Evolutionary conservation across 2,329 filamentous ascomycete genomes (phyloP).

Genomic region (Hymenoscyphus infarciens): DNA sequence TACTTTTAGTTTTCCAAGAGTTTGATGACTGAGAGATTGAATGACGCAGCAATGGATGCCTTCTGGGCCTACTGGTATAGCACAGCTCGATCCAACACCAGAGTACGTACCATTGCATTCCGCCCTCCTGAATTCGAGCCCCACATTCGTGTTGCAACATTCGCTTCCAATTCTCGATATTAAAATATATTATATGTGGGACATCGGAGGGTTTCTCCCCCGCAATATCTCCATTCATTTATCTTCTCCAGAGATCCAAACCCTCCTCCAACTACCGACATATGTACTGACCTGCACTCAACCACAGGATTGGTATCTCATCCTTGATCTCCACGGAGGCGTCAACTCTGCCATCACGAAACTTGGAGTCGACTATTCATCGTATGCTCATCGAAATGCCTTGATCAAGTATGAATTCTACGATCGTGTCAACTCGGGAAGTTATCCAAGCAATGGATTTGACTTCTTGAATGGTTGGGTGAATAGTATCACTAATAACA

Average conservation of each 20-base stretch:
- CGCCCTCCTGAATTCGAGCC: background rate
- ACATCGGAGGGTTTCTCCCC: too few relatives aligned
- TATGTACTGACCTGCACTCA: background rate
- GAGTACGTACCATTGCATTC: background rate
- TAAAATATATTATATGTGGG: too few relatives aligned
- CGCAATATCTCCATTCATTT: background rate
- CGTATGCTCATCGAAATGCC: conserved; percentile 21
- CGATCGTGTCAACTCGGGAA: conserved; percentile 14
- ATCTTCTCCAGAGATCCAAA: background rate
- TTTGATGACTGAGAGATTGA: conserved; percentile 19
- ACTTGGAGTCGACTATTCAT: conserved; percentile 10
- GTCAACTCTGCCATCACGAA: conserved; percentile 16
- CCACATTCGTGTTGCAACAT: background rate
- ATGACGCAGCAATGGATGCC: conserved; percentile 11
- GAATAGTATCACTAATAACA: conserved; percentile 5
- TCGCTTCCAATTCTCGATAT: background rate
- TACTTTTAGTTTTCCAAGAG: conserved; percentile 20
- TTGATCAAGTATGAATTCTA: conserved; percentile 23
- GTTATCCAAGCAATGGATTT: conserved; percentile 16
- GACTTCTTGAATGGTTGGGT: conserved; percentile 16
- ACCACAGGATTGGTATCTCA: conserved; percentile 21
- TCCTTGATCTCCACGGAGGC: conserved; percentile 24
- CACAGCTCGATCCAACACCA: conserved; percentile 4
- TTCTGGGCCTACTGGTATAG: conserved; percentile 20
- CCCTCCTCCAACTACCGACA: background rate